Evolutionary conservation across 1,284 basidiomycete genomes (phyloP).

Genomic region (Apiotrichum mycotoxinovorans): DNA sequence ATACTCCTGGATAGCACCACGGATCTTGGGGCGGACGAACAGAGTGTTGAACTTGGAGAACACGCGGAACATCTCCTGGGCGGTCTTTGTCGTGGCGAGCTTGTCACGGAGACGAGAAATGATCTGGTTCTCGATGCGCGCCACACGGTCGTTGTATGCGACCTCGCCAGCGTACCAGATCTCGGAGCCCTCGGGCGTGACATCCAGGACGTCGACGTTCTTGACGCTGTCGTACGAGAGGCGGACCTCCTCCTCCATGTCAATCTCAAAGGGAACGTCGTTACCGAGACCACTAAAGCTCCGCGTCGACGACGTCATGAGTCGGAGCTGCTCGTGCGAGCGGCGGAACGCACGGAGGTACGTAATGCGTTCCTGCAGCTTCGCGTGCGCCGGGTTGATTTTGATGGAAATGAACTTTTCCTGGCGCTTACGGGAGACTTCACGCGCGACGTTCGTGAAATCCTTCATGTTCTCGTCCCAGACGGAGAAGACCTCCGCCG

Average conservation of each 20-base stretch:
- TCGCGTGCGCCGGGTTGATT: conserved; percentile 82
- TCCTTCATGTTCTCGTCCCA: conserved; percentile 99
- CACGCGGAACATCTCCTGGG: conserved; percentile 98
- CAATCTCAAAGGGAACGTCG: conserved; percentile 62
- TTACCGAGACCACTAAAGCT: conserved; percentile 74
- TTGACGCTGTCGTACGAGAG: conserved; percentile 93
- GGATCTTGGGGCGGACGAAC: conserved; percentile 97
- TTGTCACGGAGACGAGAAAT: conserved; percentile 88
- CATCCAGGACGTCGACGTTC: conserved; percentile 92
- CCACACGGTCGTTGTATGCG: conserved; percentile 95
- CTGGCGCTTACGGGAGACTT: conserved; percentile 83
- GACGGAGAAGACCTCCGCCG: conserved; percentile 78
- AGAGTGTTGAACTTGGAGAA: conserved; percentile 98
- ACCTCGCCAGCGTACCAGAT: conserved; percentile 97
- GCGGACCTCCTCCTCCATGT: conserved; percentile 95
- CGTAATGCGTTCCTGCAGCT: conserved; percentile 80
- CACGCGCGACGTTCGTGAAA: conserved; percentile 94
- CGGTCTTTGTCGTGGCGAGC: conserved; percentile 91
- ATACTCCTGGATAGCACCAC: conserved; percentile 97
- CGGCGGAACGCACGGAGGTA: conserved; percentile 92
- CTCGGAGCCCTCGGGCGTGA: conserved; percentile 90
- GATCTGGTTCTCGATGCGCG: conserved; percentile 96
- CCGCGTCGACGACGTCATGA: conserved; percentile 94
- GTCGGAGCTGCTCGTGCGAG: conserved; percentile 93
- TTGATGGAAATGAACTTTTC: conserved; percentile 99